phyloP scores from a whole-genome alignment of 306 rosid species.

The Cicer arietinum region DNA sequence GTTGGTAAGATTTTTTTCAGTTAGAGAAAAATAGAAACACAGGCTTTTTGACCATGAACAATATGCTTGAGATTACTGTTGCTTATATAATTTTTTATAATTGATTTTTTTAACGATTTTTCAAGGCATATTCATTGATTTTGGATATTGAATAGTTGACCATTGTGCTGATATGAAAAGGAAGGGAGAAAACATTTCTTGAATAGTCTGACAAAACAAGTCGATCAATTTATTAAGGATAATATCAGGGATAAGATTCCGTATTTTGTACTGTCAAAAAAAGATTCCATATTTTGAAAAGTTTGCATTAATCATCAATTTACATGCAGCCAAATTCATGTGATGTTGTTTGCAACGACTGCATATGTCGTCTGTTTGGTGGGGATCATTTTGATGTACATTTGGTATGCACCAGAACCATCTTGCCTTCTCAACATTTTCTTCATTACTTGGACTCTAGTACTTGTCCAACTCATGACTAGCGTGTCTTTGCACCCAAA shows the following conservation, averaged over 20 bases:
- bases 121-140: not conserved
- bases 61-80: constrained; percentile 27
- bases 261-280: not conserved
- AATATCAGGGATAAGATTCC: constrained; percentile 19
- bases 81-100: not conserved
- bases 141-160: constrained; percentile 27
- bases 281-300: constrained; percentile 24
- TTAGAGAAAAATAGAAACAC: constrained; percentile 26
- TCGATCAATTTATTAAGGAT: constrained; percentile 37
- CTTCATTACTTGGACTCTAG: constrained; percentile 91
- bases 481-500: constrained; percentile 97
- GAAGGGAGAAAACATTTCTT: not conserved
- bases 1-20: constrained; percentile 72
- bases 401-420: constrained; percentile 97
- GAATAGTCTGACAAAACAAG: constrained; percentile 10
- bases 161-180: not conserved
- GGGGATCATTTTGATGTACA: constrained; percentile 96
- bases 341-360: constrained; percentile 77
- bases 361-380: constrained; percentile 83
- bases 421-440: constrained; percentile 97
- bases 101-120: not conserved
- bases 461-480: constrained; percentile 96
- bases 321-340: constrained; percentile 83
- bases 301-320: constrained; percentile 34
- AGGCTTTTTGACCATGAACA: constrained; percentile 26